Evolutionary conservation across 2,329 filamentous ascomycete genomes (phyloP), one percentile per base, ranked within the genome.

Genomic region (Diaporthe citri): DNA sequence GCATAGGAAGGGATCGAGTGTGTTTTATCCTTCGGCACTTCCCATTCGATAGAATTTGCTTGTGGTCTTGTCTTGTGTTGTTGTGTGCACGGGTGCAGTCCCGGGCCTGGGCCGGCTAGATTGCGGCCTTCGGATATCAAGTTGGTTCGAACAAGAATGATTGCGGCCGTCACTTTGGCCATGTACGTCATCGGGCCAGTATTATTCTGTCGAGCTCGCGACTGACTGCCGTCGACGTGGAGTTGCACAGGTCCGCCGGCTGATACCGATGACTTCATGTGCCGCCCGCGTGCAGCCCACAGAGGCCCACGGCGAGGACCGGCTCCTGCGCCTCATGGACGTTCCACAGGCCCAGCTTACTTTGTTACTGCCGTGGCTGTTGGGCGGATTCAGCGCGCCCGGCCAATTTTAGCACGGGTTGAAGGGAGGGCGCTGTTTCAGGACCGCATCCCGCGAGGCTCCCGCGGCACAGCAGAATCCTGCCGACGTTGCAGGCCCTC

Each of bases 401-500:
- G 4, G 4, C 64, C 64, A 69, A 69, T 41, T 69, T 69, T 69
- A 69, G 64, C 25, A 67, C 8, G 3, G 15, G 20, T 66, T 51
- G 28, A 1, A 36, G 20, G 39, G 25, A 41, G 20, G 43, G 64
- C 7, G 48, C 36, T 22, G 64, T 69, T 69, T 69, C 64, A 69
- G n/a, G 64, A 13, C 64, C 48, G 1, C n/a, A 69, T 69, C 64
- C 64, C 64, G 64, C 28, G 48, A 69, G 64, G 64, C 48, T 55
- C 46, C 31, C 34, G 48, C 64, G 48, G 64, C 64, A 55, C 64
- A 55, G 64, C 64, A 20, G 64, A 41, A 69, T 69, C 64, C 64
- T 69, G 10, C 64, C 31, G 5, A 5, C 31, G 48, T 69, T 69
- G 48, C 64, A 69, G 64, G 48, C 8, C 43, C 48, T 31, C 22